These are phyloP conservation scores for Tolypocladium sp. DNA, from an alignment of 2,329 filamentous ascomycete genomes.

Conservation along the genomic window DNA sequence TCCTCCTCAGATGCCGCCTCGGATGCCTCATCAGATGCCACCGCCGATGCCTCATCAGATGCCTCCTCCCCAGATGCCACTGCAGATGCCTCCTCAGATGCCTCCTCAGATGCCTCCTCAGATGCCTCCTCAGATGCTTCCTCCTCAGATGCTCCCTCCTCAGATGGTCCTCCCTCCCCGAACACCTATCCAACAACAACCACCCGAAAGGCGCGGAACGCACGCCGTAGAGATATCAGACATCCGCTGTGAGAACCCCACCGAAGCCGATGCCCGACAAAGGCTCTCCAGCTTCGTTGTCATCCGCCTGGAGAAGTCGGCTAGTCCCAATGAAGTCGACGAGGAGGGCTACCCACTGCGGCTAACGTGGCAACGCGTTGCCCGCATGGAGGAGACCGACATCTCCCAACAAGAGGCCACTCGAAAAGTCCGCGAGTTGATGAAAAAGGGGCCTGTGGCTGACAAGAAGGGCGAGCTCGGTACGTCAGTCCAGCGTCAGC, in stretches of 20 bases:
- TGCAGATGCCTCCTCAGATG: background rate
- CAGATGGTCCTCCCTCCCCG: background rate
- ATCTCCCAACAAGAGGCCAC: slow-evolving; percentile 27
- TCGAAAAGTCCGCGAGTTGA: slow-evolving; percentile 26
- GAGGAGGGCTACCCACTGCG: slow-evolving; percentile 21
- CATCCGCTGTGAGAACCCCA: slow-evolving; percentile 25
- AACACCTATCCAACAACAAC: background rate
- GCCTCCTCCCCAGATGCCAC: background rate
- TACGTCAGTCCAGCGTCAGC: slow-evolving; percentile 27
- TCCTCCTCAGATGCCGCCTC: background rate
- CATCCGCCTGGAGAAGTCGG: slow-evolving; percentile 31
- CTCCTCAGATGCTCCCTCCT: background rate
- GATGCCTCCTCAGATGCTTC: background rate
- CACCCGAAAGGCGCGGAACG: slow-evolving; percentile 8
- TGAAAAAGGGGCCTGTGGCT: slow-evolving; percentile 16
- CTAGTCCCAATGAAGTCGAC: slow-evolving; percentile 21
- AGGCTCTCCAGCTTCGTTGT: slow-evolving; percentile 29
- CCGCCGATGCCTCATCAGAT: background rate
- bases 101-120: background rate
- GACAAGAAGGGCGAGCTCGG: slow-evolving; percentile 30
- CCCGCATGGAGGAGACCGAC: slow-evolving; percentile 20
- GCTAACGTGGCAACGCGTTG: slow-evolving; percentile 31
- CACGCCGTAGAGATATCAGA: slow-evolving; percentile 20
- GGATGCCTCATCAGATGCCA: background rate
- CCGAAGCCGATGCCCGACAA: slow-evolving; percentile 27